A percentile compares a stretch with the other conserved stretches of the same genome.
These are phyloP conservation scores for Tulasnella sp. DNA, from an alignment of 768 basidiomycete genomes.

Conservation along the genomic window DNA sequence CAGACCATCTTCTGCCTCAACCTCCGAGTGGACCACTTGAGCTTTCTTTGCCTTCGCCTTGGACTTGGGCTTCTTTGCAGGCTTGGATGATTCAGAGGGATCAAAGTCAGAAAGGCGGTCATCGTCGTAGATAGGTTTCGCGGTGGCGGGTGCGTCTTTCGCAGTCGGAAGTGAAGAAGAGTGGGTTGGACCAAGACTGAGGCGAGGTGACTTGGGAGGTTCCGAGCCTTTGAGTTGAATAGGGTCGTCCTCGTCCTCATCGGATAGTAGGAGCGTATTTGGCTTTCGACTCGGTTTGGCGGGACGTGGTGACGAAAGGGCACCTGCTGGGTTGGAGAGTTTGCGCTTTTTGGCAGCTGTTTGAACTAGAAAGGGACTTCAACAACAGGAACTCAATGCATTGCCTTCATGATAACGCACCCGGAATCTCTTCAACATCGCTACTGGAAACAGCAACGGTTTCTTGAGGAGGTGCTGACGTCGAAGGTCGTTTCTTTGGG, in stretches of 20 bases:
- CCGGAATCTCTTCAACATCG: slow-evolving; percentile 1
- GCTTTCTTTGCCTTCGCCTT: slow-evolving; percentile 19
- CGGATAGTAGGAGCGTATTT: background rate
- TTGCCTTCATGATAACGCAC: background rate
- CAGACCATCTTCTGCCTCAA: background rate
- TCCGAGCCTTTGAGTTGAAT: background rate
- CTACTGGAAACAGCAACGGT: background rate
- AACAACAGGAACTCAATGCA: background rate
- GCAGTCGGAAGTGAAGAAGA: background rate
- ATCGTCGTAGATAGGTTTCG: background rate
- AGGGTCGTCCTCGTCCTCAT: background rate
- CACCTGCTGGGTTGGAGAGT: background rate
- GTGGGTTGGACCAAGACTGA: background rate
- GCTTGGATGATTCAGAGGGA: background rate
- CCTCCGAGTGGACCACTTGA: background rate
- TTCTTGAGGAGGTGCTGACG: background rate
- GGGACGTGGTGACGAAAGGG: background rate
- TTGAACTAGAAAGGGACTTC: background rate
- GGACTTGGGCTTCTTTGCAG: slow-evolving; percentile 22
- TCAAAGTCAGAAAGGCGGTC: background rate
- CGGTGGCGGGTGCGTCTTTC: background rate
- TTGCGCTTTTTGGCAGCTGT: background rate
- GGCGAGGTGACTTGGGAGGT: background rate
- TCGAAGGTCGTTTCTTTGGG: background rate
- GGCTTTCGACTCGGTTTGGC: background rate